Conservation (phyloP, 495 filamentous ascomycete genomes). For the Xylaria acuta region DNA sequence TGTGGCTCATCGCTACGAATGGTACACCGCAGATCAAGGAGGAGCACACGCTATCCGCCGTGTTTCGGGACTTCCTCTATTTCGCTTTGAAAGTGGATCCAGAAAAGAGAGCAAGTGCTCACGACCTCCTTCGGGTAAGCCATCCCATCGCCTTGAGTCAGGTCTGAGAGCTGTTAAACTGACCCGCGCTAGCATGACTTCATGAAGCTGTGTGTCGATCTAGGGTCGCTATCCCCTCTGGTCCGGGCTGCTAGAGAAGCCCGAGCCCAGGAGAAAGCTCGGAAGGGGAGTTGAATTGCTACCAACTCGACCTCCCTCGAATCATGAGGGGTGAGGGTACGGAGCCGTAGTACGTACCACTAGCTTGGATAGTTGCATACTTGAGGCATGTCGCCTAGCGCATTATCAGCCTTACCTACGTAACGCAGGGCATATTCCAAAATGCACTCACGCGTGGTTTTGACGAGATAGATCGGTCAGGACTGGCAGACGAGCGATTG, state of each 20-base stretch:
- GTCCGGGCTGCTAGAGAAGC: slow-evolving; percentile 85
- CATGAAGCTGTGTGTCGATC: slow-evolving; percentile 81
- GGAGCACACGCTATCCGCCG: slow-evolving; percentile 76
- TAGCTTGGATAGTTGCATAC: slow-evolving; percentile 25
- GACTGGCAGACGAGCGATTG: slow-evolving; percentile 20
- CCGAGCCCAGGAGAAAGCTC: slow-evolving; percentile 81
- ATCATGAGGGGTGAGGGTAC: slow-evolving; percentile 11
- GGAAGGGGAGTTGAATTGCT: slow-evolving; percentile 53
- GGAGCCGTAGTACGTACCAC: slow-evolving; percentile 14
- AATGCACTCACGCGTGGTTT: background rate
- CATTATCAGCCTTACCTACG: slow-evolving; percentile 14
- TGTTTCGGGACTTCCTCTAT: slow-evolving; percentile 88
- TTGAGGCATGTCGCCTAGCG: slow-evolving; percentile 3
- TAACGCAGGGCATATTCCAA: slow-evolving; percentile 7
- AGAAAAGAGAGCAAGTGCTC: slow-evolving; percentile 92
- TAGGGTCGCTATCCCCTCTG: slow-evolving; percentile 69
- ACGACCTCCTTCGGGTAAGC: slow-evolving; percentile 86
- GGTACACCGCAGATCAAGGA: slow-evolving; percentile 96
- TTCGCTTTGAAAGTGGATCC: slow-evolving; percentile 94
- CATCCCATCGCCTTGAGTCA: slow-evolving; percentile 10
- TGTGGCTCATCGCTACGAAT: slow-evolving; percentile 97
- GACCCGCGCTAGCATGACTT: slow-evolving; percentile 76
- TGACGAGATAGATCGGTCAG: slow-evolving; percentile 22
- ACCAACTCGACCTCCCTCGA: slow-evolving; percentile 3
- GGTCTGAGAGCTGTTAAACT: slow-evolving; percentile 39